phyloP scores from a whole-genome alignment of 306 rosid genomes.

The Sicyos edulis region DNA sequence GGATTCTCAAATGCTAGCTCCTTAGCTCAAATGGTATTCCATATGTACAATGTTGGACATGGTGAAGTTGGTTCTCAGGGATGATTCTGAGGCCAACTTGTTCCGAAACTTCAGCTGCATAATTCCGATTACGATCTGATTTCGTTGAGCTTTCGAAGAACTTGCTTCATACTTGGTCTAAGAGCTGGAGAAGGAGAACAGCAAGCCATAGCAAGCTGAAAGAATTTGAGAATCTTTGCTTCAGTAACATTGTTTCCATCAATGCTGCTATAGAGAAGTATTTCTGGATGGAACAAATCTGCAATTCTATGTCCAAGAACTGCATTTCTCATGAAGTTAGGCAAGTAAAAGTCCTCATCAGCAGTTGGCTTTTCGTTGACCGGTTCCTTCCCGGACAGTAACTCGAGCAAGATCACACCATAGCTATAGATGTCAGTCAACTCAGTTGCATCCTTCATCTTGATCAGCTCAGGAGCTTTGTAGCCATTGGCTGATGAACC shows the following conservation, averaged over 20 bases:
- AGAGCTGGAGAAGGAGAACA: conserved; percentile 86
- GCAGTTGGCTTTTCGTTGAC: conserved; percentile 73
- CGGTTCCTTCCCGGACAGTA: conserved; percentile 92
- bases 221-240: conserved; percentile 68
- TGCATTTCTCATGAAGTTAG: conserved; percentile 70
- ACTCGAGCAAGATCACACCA: conserved; percentile 74
- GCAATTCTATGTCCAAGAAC: conserved; percentile 65
- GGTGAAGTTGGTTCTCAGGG: conserved; percentile 12
- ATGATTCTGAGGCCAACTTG: neutral
- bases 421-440: conserved; percentile 68
- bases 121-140: conserved; percentile 33
- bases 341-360: conserved; percentile 79
- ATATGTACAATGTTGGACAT: conserved; percentile 17
- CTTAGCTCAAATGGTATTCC: conserved; percentile 8
- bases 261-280: conserved; percentile 44
- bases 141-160: conserved; percentile 74
- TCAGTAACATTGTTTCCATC: conserved; percentile 38
- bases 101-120: neutral
- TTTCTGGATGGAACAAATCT: conserved; percentile 73
- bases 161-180: conserved; percentile 76
- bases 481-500: conserved; percentile 73
- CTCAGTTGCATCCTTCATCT: conserved; percentile 74
- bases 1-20: neutral
- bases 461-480: conserved; percentile 86
- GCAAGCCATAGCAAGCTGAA: conserved; percentile 91